phyloP scores from a whole-genome alignment of 2,329 filamentous ascomycete genomes.

The Pseudogymnoascus sp. region DNA sequence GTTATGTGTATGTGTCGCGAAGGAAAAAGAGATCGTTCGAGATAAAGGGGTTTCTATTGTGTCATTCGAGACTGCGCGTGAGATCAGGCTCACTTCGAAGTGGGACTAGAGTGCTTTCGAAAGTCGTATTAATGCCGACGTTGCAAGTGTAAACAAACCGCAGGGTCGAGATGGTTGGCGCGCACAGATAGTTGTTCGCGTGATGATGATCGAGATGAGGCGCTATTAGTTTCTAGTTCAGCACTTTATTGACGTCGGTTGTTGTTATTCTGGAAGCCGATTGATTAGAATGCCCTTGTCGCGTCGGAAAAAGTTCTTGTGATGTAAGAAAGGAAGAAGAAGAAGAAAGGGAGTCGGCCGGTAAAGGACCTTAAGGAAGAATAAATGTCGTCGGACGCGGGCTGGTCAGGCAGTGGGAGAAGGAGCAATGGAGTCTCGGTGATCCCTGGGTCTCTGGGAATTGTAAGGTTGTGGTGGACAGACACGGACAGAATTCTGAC shows the following conservation, averaged over 20 bases:
- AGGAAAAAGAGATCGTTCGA: background rate
- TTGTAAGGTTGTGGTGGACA: slow-evolving; percentile 4
- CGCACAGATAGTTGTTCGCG: background rate
- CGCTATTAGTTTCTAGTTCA: background rate
- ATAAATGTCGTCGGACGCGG: background rate
- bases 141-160: background rate
- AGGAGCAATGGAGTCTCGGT: slow-evolving; percentile 1
- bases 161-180: background rate
- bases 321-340: background rate
- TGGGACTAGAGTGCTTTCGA: background rate
- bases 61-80: background rate
- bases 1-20: background rate
- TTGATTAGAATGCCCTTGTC: background rate
- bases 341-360: background rate
- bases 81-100: background rate
- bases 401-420: background rate
- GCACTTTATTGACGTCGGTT: slow-evolving; percentile 2
- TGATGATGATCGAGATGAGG: slow-evolving; percentile 1
- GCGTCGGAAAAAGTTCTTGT: background rate
- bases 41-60: background rate
- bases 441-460: slow-evolving; percentile 4
- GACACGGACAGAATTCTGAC: slow-evolving; percentile 4
- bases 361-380: background rate
- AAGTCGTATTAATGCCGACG: background rate
- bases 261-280: background rate